Evolutionary conservation across 2,329 filamentous ascomycete genomes (phyloP).

Genomic region (Aspergillus terreus): DNA sequence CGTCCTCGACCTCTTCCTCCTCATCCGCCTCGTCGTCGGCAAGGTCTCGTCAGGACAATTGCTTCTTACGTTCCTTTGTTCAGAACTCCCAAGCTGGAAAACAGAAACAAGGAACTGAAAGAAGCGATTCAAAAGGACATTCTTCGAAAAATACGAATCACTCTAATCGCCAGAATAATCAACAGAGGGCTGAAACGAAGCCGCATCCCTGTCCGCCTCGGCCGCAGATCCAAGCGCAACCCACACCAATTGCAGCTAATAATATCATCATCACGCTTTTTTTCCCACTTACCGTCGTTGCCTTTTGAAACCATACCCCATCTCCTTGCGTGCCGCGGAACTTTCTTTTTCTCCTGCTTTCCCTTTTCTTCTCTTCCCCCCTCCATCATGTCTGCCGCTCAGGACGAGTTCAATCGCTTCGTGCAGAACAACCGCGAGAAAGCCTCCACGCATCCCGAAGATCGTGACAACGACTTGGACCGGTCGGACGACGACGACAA

Average conservation of each 20-base stretch:
- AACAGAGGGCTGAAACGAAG: neutral
- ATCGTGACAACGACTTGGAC: conserved; percentile 31
- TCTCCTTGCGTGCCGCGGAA: conserved; percentile 4
- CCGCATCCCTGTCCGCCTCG: conserved; percentile 1
- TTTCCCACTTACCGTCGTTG: conserved; percentile 6
- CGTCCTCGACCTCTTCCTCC: neutral
- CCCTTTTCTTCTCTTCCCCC: conserved; percentile 6
- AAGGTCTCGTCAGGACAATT: neutral
- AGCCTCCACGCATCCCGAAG: conserved; percentile 41
- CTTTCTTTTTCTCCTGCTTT: neutral
- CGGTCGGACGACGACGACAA: conserved; percentile 11
- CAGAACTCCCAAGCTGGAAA: neutral
- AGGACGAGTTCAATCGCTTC: conserved; percentile 46
- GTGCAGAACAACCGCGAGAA: conserved; percentile 36
- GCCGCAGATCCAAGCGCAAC: conserved; percentile 12
- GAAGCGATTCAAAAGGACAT: neutral
- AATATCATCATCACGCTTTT: neutral
- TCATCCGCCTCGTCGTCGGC: neutral
- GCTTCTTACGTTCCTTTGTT: neutral
- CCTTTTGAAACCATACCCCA: conserved; percentile 8
- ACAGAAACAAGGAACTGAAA: neutral
- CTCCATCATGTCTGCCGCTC: conserved; percentile 41
- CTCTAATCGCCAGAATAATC: neutral
- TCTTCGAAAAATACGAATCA: neutral
- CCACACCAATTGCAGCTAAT: neutral